Evolutionary conservation across 495 filamentous ascomycete genomes (phyloP).

Genomic region (Neurospora sp.): DNA sequence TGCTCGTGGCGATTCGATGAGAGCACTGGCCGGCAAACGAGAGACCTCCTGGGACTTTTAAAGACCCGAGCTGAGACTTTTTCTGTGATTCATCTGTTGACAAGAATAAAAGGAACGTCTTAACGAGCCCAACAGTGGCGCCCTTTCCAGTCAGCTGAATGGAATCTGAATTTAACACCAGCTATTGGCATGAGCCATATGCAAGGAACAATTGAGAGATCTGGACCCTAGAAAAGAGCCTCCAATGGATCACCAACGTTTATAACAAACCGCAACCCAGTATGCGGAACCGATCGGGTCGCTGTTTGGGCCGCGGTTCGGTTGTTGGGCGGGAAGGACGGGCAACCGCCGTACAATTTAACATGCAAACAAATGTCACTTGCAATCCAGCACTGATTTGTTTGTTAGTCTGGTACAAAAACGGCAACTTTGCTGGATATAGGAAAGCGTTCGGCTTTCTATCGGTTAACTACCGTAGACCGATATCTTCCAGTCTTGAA

Average conservation of each 20-base stretch:
- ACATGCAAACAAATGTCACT: neutral
- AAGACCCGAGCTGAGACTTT: neutral
- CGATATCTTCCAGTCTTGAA: no score
- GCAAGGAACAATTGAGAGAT: neutral
- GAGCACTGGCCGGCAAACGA: neutral
- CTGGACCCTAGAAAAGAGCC: neutral
- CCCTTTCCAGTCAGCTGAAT: neutral
- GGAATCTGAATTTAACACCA: neutral
- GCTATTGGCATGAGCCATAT: neutral
- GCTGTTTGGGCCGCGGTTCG: neutral
- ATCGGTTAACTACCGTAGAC: no score
- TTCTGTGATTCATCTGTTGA: neutral
- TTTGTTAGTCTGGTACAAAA: no score
- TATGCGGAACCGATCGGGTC: neutral
- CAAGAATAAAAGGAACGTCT: neutral
- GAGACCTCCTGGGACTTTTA: neutral
- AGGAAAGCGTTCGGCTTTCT: no score
- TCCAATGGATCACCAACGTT: neutral
- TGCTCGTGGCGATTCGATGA: neutral
- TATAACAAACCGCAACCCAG: neutral
- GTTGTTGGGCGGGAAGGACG: neutral
- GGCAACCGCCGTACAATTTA: neutral
- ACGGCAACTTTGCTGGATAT: no score
- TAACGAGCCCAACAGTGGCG: neutral
- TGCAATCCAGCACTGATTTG: no score